Base-by-base conservation (phyloP, 345 rosid genomes). In the Passiflora organensis region DNA sequence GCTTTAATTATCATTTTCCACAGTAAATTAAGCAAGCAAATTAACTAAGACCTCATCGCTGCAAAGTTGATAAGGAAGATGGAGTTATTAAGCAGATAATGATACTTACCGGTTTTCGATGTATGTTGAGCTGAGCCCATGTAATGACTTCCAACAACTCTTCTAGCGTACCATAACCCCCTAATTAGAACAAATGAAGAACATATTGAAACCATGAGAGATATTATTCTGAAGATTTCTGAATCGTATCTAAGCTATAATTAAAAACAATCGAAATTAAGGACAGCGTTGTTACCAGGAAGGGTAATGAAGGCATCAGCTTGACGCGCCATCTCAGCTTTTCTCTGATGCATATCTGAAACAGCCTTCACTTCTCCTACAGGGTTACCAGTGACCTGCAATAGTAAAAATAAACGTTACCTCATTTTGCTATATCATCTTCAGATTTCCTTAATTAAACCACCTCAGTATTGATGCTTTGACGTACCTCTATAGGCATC, bases 81-180 rank as follows among this genome's bases (percentile, higher is more conserved):
- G n/a, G n/a, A n/a, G n/a, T n/a, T n/a, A n/a, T n/a, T n/a, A 44
- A 21, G 39, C 6, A n/a, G 47, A 50, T 20, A 20, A 38, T 36
- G n/a, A n/a, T 53, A 56, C 85, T 75, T 81, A 87, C 96, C 50
- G 98, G 98, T 74, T 91, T 91, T 44, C 72, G 76, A 74, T 91
- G 98, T 70, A 91, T 91, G 24, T 96, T 89, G 13, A 91, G 96
- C 76, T 91, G 98, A 55, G 96, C 95, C 98, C 97, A 85, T 28
- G 97, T 87, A 66, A 91, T 91, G 55, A 87, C 96, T 78, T 91
- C 97, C 24, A 91, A 86, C 63, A 91, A 66, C 59, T 91, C 98
- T 65, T 91, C 98, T 0, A 91, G 87, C 28, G 98, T 91, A 32
- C 98, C 98, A 66, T 91, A 91, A 25, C 98, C 98, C 67, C 98